Conservation (phyloP, 2,329 filamentous ascomycete species). For the Diplodia mutila region DNA sequence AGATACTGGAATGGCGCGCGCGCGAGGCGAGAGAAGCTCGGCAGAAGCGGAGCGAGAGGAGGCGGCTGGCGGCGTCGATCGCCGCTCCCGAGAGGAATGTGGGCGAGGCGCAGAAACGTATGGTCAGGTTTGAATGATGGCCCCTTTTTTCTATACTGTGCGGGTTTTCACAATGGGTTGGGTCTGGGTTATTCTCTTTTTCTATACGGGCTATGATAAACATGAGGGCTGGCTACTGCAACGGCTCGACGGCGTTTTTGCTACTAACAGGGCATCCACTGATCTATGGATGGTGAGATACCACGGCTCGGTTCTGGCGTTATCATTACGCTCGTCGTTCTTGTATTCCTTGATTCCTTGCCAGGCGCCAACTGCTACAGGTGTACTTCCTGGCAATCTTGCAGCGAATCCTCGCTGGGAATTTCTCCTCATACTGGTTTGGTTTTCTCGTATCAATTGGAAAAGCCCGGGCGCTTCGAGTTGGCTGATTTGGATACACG, state of each 20-base stretch:
- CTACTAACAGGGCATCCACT: background rate
- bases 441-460: background rate
- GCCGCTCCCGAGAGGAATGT: background rate
- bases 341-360: background rate
- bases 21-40: slow-evolving; percentile 63
- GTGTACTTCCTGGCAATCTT: background rate
- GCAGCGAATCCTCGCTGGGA: background rate
- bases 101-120: slow-evolving; percentile 1
- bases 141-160: background rate
- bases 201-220: background rate
- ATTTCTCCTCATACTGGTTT: background rate
- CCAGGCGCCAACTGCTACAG: background rate
- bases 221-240: background rate
- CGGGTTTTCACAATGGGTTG: background rate
- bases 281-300: slow-evolving; percentile 19
- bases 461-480: background rate
- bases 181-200: background rate
- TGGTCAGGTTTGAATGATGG: slow-evolving; percentile 20
- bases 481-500: background rate
- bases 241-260: background rate
- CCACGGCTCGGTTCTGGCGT: background rate
- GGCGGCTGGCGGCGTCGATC: slow-evolving; percentile 36
- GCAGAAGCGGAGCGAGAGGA: slow-evolving; percentile 58
- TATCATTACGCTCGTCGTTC: background rate
- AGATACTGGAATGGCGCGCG: slow-evolving; percentile 62